phyloP scores from a whole-genome alignment of 192 early-diverging fungal genomes.

The Paraglomus occultum region DNA sequence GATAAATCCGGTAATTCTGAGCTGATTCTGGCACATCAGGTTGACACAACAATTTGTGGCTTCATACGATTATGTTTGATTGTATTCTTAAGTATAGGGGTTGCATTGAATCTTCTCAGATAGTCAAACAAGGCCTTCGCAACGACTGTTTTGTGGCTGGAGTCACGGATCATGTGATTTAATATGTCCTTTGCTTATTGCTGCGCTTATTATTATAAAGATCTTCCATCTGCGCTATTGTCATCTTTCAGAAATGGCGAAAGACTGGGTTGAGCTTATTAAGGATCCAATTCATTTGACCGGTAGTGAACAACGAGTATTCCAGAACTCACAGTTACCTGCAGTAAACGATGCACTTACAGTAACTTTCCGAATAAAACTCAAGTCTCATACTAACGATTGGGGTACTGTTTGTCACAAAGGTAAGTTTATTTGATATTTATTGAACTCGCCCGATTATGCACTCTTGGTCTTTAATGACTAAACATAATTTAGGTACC shows the following conservation, averaged over 20 bases:
- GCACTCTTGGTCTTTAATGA: neutral
- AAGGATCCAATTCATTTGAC: neutral
- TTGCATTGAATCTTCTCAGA: no score
- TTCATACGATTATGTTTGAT: no score
- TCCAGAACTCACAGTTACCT: constrained; percentile 1
- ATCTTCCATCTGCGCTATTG: no score
- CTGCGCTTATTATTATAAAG: no score
- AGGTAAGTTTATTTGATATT: constrained; percentile 1
- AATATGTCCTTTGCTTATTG: no score
- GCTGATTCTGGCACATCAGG: no score
- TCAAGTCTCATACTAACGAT: neutral
- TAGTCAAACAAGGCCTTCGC: no score
- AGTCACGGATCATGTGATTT: no score
- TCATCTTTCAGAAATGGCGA: neutral
- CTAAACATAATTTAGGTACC: constrained; percentile 1
- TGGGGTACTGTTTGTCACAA: neutral
- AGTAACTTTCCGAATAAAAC: constrained; percentile 2
- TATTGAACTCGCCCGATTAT: neutral
- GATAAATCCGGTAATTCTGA: no score
- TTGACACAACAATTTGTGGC: no score
- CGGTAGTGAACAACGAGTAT: neutral
- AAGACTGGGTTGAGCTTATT: constrained; percentile 22
- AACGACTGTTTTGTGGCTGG: no score
- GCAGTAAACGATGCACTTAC: neutral
- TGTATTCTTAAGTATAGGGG: no score